These are phyloP conservation scores for Aspergillus hancockii DNA, from an alignment of 495 filamentous ascomycete species.

Conservation along the genomic window DNA sequence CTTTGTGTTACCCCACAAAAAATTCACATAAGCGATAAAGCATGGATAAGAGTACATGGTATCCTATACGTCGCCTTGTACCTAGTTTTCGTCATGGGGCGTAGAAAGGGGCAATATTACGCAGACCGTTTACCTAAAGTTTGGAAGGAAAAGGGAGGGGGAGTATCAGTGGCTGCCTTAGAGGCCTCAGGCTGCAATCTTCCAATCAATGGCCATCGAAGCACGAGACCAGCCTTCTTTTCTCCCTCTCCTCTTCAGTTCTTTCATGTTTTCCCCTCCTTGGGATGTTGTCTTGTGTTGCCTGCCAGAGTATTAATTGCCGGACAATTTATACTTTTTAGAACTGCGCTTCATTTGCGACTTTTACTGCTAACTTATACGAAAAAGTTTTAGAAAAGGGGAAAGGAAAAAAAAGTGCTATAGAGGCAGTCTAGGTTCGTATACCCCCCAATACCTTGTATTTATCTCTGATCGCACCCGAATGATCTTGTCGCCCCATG, in stretches of 20 bases:
- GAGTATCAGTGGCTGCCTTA: not conserved
- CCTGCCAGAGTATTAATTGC: conserved; percentile 19
- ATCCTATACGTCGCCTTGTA: not conserved
- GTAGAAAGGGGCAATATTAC: not conserved
- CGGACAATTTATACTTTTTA: conserved; percentile 18
- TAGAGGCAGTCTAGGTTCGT: not conserved
- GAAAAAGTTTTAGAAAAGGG: not conserved
- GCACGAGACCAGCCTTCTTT: conserved; percentile 40
- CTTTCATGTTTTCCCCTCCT: not conserved
- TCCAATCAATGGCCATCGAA: conserved; percentile 38
- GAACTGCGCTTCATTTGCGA: not conserved
- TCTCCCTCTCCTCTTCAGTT: conserved; percentile 6
- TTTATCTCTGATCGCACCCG: not conserved
- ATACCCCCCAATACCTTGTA: not conserved
- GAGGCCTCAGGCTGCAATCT: conserved; percentile 12
- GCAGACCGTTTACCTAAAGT: not conserved
- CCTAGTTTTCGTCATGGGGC: not conserved
- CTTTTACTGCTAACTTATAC: not conserved
- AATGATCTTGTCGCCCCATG: not conserved
- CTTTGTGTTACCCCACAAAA: not conserved
- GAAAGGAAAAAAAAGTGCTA: not conserved
- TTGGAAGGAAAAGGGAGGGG: too few species aligned
- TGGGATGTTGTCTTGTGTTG: not conserved
- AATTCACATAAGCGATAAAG: not conserved
- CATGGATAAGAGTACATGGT: not conserved